Evolutionary conservation across 2,329 filamentous ascomycete genomes (phyloP).

Genomic region (Onygena corvina): DNA sequence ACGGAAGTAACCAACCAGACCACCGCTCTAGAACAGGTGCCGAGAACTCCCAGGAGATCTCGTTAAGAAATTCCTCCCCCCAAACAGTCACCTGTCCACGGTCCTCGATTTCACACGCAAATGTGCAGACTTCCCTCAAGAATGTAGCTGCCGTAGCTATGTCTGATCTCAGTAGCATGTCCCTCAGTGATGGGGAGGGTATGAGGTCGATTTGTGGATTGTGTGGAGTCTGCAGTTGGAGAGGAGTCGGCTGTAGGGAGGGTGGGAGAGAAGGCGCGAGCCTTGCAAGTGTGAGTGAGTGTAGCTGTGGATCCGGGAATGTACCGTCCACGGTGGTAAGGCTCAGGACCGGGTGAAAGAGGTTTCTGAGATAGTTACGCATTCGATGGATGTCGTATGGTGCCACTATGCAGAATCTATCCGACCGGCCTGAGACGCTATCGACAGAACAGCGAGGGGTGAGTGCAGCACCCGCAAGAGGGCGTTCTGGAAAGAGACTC

Average conservation of each 20-base stretch:
- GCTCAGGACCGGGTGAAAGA: conserved; percentile 26
- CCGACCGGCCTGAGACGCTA: neutral
- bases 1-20: conserved; percentile 30
- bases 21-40: conserved; percentile 29
- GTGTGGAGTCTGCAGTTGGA: conserved; percentile 32
- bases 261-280: conserved; percentile 25
- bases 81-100: conserved; percentile 33
- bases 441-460: neutral
- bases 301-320: conserved; percentile 22
- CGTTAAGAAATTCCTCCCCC: conserved; percentile 34
- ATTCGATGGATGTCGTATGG: conserved; percentile 28
- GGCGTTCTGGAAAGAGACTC: neutral
- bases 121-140: conserved; percentile 28
- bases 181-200: conserved; percentile 31
- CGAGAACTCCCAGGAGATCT: conserved; percentile 36
- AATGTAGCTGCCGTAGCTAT: conserved; percentile 30
- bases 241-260: conserved; percentile 28
- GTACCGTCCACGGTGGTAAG: conserved; percentile 19
- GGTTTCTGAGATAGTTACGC: conserved; percentile 25
- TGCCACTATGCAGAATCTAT: conserved; percentile 20
- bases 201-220: conserved; percentile 35
- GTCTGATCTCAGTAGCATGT: conserved; percentile 27
- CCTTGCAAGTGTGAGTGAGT: conserved; percentile 23
- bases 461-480: neutral
- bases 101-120: conserved; percentile 27